phyloP scores from a whole-genome alignment of 2,329 filamentous ascomycete species.

The Magnaporthiopsis incrustans region DNA sequence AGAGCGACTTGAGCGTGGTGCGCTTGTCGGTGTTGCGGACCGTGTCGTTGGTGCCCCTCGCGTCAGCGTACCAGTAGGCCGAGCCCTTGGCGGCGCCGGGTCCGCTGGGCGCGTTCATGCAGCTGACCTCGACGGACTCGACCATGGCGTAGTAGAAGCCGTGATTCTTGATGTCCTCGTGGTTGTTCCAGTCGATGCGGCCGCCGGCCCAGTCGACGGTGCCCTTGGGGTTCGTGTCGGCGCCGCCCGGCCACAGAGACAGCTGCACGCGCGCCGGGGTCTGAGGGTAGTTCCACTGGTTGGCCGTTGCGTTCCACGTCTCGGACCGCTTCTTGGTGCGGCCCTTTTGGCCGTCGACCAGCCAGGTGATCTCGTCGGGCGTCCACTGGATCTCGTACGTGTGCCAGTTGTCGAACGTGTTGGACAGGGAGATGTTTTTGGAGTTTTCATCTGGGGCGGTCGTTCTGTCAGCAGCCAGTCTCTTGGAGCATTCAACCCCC shows the following conservation, averaged over 20 bases:
- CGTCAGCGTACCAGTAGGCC: conserved; percentile 68
- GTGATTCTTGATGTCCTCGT: conserved; percentile 64
- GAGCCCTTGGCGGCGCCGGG: conserved; percentile 63
- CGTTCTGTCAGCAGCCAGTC: conserved; percentile 12
- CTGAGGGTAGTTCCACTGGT: conserved; percentile 83
- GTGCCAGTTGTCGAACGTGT: conserved; percentile 75
- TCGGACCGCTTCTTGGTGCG: conserved; percentile 67
- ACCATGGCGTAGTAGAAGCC: conserved; percentile 87
- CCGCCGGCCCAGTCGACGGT: conserved; percentile 92
- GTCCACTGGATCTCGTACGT: conserved; percentile 92
- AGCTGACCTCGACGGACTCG: conserved; percentile 70
- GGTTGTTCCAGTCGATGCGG: conserved; percentile 74
- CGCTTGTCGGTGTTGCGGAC: conserved; percentile 66
- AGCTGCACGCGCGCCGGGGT: conserved; percentile 86
- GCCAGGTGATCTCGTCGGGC: conserved; percentile 79
- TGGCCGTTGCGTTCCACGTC: conserved; percentile 78
- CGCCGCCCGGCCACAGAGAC: conserved; percentile 92
- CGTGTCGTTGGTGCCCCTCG: conserved; percentile 63
- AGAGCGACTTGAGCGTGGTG: conserved; percentile 70
- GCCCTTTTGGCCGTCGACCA: conserved; percentile 69
- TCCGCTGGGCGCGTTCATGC: conserved; percentile 57
- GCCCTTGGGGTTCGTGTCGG: conserved; percentile 67
- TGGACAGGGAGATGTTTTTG: conserved; percentile 56
- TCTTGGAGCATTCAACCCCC: conserved; percentile 5
- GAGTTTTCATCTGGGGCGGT: conserved; percentile 59